Evolutionary conservation across 768 basidiomycete genomes (phyloP), one percentile per base, ranked within the genome.

Genomic region (Trametes coccinea): DNA sequence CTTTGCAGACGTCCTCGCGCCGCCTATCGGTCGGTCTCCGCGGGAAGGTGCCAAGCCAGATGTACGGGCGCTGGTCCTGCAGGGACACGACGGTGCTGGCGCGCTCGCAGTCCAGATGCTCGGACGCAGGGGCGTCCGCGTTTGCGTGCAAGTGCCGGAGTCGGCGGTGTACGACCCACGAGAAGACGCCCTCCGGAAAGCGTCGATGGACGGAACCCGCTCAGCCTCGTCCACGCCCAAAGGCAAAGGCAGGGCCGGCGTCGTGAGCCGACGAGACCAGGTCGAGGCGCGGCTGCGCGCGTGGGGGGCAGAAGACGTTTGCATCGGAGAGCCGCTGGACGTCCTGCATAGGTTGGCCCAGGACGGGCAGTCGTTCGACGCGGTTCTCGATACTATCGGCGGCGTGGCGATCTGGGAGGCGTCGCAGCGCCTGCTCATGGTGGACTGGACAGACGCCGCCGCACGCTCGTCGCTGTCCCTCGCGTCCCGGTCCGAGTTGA

Each of bases 61-160:
- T 3, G 60, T 55, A 2, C 66, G 72, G 7, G 66, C 77, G n/a
- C 78, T 96, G 27, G 82, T 95, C 48, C 76, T 95, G 48, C 79
- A 85, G 53, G 87, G 87, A 0, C 90, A 92, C 63, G 87, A 88
- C 60, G 90, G 90, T 1, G 74, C 82, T 1, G 92, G 92, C 4
- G 90, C 88, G 9, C 76, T 95, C 67, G 87, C 87, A 3, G 84
- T 85, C 14, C 91, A 93, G 71, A 87, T 93, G 80, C 81, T 97
- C 46, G 82, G 83, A 3, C 73, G 76, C 14, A 78, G 81, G 7
- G 90, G 90, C 2, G 91, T 90, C 79, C 78, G 82, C 17, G 87
- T 96, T 9, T 88, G 83, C 59, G 91, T 89, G 4, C 91, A 95
- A 60, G 78, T 86, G 6, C 80, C 79, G 0, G 71, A 74, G 43